Evolutionary conservation across 768 basidiomycete species (phyloP), one percentile per base, ranked within the genome.

Genomic region (Lactifluus piperatus): DNA sequence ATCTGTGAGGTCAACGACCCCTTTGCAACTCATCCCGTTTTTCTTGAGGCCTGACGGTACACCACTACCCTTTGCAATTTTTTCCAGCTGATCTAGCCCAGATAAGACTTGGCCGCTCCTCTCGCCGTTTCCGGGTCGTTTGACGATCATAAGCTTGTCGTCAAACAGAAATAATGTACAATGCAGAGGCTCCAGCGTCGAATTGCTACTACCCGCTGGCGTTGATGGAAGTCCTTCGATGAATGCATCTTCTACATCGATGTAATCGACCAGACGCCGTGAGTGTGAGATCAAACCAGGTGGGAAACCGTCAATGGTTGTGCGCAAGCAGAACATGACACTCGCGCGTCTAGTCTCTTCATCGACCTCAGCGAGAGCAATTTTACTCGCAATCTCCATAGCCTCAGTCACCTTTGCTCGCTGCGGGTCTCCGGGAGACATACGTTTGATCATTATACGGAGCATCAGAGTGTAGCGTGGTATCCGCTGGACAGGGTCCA

Each of bases 401-500:
- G 93, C 91, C 68, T 95, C 91, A 5, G 82, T 71, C 22, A 98
- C 75, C 69, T 86, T 90, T 9, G 78, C 76, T 29, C 91, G 81
- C 64, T 94, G 91, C 2, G 82, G 79, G 67, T 97, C 91, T 49
- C 78, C 77, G 0, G 80, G 81, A 14, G 81, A 79, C 88, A 97
- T 90, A 67, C 89, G 81, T 72, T 94, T 92, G 68, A 94, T 75
- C 86, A 98, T 98, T 5, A 81, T 89, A 59, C 91, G 86, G 72
- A 95, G 91, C 64, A 98, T 79, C 26, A 98, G 77, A 1, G 92
- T 94, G 72, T 97, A 97, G 64, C 95, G 79, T 4, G 94, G 94
- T 67, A 98, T 92, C 34, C 94, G 84, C 68, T 98, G 94, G 5
- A 97, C 91, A 16, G 94, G 94, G 65, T 98, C 94, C 85, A 95